Percentiles rank a stretch among this genome's conserved stretches.
Conservation (phyloP, 225 moss, liverwort and hornwort species). For the Asterella californica region DNA sequence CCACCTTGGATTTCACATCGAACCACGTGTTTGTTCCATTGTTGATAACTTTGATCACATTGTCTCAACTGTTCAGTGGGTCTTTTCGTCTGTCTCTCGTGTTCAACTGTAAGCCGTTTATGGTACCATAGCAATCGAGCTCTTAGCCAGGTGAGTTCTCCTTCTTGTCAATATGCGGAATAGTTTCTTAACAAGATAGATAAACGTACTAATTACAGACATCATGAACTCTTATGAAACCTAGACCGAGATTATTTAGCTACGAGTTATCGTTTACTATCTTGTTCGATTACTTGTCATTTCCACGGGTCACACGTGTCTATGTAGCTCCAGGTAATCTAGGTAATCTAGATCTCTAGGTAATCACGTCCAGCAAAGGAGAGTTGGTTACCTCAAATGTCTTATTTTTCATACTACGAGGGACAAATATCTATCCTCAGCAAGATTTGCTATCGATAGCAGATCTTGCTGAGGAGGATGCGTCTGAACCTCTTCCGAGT, state of each 20-base stretch:
- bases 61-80: no score
- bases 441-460: no score
- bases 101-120: slow-evolving; percentile 71
- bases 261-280: not conserved
- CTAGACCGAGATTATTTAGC: not conserved
- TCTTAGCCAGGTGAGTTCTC: slow-evolving; percentile 58
- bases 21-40: not conserved
- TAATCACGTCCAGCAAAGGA: not conserved
- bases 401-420: slow-evolving; percentile 62
- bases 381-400: not conserved
- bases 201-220: not conserved
- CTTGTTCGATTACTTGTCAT: not conserved
- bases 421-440: no score
- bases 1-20: not conserved
- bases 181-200: not conserved
- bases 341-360: no score
- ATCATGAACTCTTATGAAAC: not conserved
- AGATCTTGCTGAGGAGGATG: slow-evolving; percentile 73
- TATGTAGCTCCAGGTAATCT: not conserved
- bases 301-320: not conserved
- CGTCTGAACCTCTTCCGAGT: slow-evolving; percentile 25
- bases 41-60: not conserved
- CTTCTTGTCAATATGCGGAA: not conserved
- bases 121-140: slow-evolving; percentile 76
- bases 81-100: not conserved